phyloP scores from a whole-genome alignment of 2,329 filamentous ascomycete genomes.

The Mariannaea elegans region DNA sequence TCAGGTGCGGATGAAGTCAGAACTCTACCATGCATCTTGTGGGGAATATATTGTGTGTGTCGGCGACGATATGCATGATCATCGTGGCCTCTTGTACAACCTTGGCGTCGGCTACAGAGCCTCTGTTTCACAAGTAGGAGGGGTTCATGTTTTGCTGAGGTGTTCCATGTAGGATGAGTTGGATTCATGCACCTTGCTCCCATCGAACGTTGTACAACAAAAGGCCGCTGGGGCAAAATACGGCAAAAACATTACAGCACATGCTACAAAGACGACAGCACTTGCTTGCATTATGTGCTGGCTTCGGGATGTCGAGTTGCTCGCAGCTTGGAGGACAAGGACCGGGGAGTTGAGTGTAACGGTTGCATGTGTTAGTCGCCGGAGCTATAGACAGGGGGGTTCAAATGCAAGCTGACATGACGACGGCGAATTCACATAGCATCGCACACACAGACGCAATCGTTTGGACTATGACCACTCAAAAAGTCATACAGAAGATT shows the following conservation, averaged over 20 bases:
- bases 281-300: slow-evolving; percentile 21
- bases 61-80: neutral
- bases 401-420: slow-evolving; percentile 11
- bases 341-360: slow-evolving; percentile 14
- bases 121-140: slow-evolving; percentile 12
- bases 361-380: slow-evolving; percentile 14
- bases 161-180: slow-evolving; percentile 15
- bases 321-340: slow-evolving; percentile 9
- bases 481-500: no score
- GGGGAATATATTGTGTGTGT: neutral
- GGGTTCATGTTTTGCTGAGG: slow-evolving; percentile 15
- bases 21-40: neutral
- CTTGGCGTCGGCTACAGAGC: neutral
- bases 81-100: neutral
- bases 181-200: slow-evolving; percentile 17
- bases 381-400: slow-evolving; percentile 17
- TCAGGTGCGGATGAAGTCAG: no score
- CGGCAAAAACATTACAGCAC: neutral
- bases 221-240: neutral
- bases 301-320: slow-evolving; percentile 4
- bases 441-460: neutral
- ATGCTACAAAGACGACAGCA: neutral
- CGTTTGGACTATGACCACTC: no score
- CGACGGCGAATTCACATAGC: neutral
- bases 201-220: neutral